Evolutionary conservation across 2,329 filamentous ascomycete species (phyloP), one percentile per base, ranked within the genome.

Genomic region (Aurifilum marmelostoma): DNA sequence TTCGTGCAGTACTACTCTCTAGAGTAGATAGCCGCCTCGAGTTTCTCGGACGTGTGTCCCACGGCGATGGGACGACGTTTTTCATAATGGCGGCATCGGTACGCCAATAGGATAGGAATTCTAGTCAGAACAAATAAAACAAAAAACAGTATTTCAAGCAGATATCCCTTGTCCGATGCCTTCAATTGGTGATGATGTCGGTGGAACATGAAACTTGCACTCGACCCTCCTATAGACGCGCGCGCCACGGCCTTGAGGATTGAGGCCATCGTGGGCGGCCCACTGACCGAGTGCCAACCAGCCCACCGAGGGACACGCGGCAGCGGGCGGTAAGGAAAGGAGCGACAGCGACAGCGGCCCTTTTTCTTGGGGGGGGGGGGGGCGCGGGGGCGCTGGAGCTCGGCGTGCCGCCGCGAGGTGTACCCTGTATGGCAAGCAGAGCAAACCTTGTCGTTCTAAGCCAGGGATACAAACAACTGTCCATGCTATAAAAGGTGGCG

Each of bases 261-360:
- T 70, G 69, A 70, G 67, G 69, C 39, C 66, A 68, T 70, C 69
- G 62, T 52, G 66, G 47, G 37, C 69, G n/a, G n/a, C 66, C 60
- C 37, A 63, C 37, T 68, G 56, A 66, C 34, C 50, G 29, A 56
- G 56, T 50, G 29, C 21, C 14, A 18, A 3, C 14, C 52, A 56
- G 27, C 52, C 43, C 52, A 56, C 24, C 12, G 12, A 6, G 12
- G 12, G 52, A 29, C 24, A 54, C 52, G 52, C 24, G 52, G 24
- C 52, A 27, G 27, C 14, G 24, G 24, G 24, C n/a, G 50, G 50
- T 24, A 54, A 16, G 50, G 68, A 50, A 70, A 68, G 62, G 43
- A 41, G 37, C n/a, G 34, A 34, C 8, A 34, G 27, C 9, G n/a
- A 56, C 34, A 61, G 12, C 50, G 34, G 61, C 4, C 34, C 29